Evolutionary conservation across 2,329 filamentous ascomycete species (phyloP).

Genomic region (Cytospora paraplurivora): DNA sequence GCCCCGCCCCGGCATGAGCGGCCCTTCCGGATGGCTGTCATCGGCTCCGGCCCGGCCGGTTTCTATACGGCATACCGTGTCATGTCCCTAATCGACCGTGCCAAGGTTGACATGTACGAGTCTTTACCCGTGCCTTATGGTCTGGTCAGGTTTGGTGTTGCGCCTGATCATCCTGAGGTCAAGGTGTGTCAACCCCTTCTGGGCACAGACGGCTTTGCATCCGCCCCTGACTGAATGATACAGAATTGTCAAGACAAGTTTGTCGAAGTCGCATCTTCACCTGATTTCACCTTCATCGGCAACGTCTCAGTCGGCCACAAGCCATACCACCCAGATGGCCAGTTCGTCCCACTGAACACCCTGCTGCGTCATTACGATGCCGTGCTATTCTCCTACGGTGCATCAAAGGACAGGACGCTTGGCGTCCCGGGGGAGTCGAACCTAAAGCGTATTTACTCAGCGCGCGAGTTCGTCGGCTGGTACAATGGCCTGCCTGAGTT

Average conservation of each 20-base stretch:
- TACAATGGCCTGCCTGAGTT: conserved; percentile 94
- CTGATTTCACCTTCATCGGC: conserved; percentile 86
- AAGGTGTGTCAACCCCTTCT: conserved; percentile 61
- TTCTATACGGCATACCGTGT: conserved; percentile 92
- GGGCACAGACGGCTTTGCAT: background rate
- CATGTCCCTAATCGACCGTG: conserved; percentile 71
- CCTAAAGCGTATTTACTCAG: conserved; percentile 78
- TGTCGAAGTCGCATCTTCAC: conserved; percentile 78
- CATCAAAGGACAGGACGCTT: conserved; percentile 77
- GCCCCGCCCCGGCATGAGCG: conserved; percentile 39
- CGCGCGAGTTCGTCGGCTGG: conserved; percentile 94
- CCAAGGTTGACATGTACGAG: conserved; percentile 93
- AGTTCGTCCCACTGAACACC: conserved; percentile 63
- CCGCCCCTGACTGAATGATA: conserved; percentile 14
- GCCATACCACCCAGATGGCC: conserved; percentile 43
- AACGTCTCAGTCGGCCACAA: conserved; percentile 77
- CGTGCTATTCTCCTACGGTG: conserved; percentile 90
- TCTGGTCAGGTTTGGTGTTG: conserved; percentile 89
- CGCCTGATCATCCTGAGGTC: conserved; percentile 97
- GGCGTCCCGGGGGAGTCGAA: conserved; percentile 76
- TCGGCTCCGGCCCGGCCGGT: conserved; percentile 92
- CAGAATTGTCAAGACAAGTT: conserved; percentile 96
- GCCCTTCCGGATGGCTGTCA: conserved; percentile 78
- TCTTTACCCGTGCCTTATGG: conserved; percentile 90
- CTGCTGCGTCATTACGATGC: conserved; percentile 87